These are phyloP conservation scores for Fusarium sublunatum DNA, from an alignment of 2,329 filamentous ascomycete species.

Conservation along the genomic window DNA sequence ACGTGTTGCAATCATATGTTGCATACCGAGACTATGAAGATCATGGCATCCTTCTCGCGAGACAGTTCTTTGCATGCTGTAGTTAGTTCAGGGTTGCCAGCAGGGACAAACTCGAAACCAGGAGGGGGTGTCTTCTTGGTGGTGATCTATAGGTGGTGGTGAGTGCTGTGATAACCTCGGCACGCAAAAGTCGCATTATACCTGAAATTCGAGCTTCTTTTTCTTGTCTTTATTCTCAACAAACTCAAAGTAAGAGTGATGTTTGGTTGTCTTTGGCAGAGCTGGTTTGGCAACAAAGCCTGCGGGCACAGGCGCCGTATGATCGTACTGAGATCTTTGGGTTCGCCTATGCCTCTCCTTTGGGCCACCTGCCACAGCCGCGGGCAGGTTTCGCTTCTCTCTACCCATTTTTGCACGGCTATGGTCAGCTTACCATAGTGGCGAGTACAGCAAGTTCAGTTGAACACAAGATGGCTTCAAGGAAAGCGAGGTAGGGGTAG, in stretches of 20 bases:
- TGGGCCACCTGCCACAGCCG: constrained; percentile 47
- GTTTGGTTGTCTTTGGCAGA: constrained; percentile 60
- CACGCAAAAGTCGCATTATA: constrained; percentile 51
- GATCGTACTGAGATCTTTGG: constrained; percentile 50
- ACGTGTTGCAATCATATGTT: neutral
- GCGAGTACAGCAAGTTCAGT: constrained; percentile 28
- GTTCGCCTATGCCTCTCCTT: constrained; percentile 53
- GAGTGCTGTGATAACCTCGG: constrained; percentile 43
- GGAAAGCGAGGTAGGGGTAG: constrained; percentile 32
- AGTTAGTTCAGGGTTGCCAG: constrained; percentile 71
- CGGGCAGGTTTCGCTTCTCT: constrained; percentile 51
- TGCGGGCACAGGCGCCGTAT: constrained; percentile 49
- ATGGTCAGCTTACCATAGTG: constrained; percentile 47
- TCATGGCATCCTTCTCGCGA: constrained; percentile 69
- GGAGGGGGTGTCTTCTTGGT: constrained; percentile 64
- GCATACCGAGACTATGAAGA: constrained; percentile 74
- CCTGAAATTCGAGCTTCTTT: constrained; percentile 72
- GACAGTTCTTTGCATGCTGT: constrained; percentile 73
- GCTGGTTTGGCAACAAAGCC: constrained; percentile 54
- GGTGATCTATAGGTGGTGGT: constrained; percentile 60
- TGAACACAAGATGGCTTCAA: constrained; percentile 27
- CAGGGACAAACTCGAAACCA: constrained; percentile 71
- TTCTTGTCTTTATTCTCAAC: constrained; percentile 72
- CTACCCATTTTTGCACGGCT: constrained; percentile 50
- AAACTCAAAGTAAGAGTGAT: constrained; percentile 72